phyloP scores from a whole-genome alignment of 2,329 filamentous ascomycete species.

The Talaromyces sp. region DNA sequence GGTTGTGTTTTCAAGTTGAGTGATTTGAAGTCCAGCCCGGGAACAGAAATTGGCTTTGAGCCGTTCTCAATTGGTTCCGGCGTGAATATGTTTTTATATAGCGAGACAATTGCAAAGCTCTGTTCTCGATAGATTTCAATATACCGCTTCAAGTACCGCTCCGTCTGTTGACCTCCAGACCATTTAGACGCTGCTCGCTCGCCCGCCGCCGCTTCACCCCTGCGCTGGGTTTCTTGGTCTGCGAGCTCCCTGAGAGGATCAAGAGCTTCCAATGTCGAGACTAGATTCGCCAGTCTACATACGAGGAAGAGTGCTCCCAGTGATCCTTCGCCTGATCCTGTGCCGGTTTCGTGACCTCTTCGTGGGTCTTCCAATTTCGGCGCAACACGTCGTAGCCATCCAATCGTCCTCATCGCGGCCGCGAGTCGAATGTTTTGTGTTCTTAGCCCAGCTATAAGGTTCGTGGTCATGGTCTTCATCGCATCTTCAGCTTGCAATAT shows the following conservation, averaged over 20 bases:
- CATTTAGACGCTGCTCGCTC: slow-evolving; percentile 26
- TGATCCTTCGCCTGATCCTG: slow-evolving; percentile 56
- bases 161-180: slow-evolving; percentile 77
- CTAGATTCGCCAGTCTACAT: slow-evolving; percentile 75
- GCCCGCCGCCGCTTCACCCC: slow-evolving; percentile 32
- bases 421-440: slow-evolving; percentile 80
- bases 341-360: slow-evolving; percentile 25
- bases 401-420: slow-evolving; percentile 82
- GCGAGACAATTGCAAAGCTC: slow-evolving; percentile 90
- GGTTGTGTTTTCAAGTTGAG: slow-evolving; percentile 24
- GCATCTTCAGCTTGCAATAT: slow-evolving; percentile 75
- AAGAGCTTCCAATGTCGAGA: slow-evolving; percentile 75
- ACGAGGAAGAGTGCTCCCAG: slow-evolving; percentile 83
- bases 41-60: slow-evolving; percentile 25
- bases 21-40: slow-evolving; percentile 26
- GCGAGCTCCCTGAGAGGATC: slow-evolving; percentile 83
- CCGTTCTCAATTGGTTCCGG: slow-evolving; percentile 47
- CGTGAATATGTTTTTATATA: slow-evolving; percentile 88
- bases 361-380: slow-evolving; percentile 65
- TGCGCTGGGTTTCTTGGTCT: slow-evolving; percentile 69
- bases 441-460: slow-evolving; percentile 74
- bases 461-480: slow-evolving; percentile 83
- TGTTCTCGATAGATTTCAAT: slow-evolving; percentile 98
- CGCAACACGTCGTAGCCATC: slow-evolving; percentile 82
- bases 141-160: slow-evolving; percentile 89